phyloP scores from a whole-genome alignment of 2,329 filamentous ascomycete species.

The Sordariomycetes sp. region DNA sequence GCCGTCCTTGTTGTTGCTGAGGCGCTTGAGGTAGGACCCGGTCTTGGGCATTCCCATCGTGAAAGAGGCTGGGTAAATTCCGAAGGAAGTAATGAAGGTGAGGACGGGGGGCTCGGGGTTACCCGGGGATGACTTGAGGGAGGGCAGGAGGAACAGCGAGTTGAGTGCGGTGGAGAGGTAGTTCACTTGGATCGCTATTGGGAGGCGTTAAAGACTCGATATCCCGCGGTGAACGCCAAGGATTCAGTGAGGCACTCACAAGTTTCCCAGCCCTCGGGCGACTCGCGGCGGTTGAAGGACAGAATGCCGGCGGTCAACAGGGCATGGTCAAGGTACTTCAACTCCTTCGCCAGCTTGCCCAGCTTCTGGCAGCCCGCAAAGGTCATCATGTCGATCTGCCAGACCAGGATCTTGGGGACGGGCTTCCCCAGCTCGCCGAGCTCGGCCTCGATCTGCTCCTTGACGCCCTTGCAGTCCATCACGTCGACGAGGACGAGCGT shows the following conservation, averaged over 20 bases:
- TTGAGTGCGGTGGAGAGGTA: constrained; percentile 22
- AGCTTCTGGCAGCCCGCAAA: constrained; percentile 21
- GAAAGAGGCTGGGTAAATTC: constrained; percentile 24
- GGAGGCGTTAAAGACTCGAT: not conserved
- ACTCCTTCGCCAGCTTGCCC: constrained; percentile 14
- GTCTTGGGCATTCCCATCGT: constrained; percentile 20
- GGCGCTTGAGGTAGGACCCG: constrained; percentile 20
- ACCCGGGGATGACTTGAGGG: constrained; percentile 18
- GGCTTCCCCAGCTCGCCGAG: constrained; percentile 13
- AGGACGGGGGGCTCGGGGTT: constrained; percentile 22
- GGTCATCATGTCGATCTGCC: constrained; percentile 24
- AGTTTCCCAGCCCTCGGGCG: constrained; percentile 26
- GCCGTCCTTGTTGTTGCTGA: constrained; percentile 24
- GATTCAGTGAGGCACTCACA: constrained; percentile 12
- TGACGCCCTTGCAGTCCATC: constrained; percentile 18
- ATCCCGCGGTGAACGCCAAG: not conserved
- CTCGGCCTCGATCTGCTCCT: constrained; percentile 21
- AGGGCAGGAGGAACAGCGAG: constrained; percentile 19
- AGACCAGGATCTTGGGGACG: constrained; percentile 20
- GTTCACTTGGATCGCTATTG: constrained; percentile 23
- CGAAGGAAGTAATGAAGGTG: constrained; percentile 25
- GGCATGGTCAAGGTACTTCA: constrained; percentile 22
- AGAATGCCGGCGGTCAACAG: constrained; percentile 25
- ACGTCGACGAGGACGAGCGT: constrained; percentile 25
- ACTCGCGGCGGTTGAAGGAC: constrained; percentile 21